Evolutionary conservation across 2,329 filamentous ascomycete genomes (phyloP), one percentile per base, ranked within the genome.

Genomic region (Lachnellula suecica): DNA sequence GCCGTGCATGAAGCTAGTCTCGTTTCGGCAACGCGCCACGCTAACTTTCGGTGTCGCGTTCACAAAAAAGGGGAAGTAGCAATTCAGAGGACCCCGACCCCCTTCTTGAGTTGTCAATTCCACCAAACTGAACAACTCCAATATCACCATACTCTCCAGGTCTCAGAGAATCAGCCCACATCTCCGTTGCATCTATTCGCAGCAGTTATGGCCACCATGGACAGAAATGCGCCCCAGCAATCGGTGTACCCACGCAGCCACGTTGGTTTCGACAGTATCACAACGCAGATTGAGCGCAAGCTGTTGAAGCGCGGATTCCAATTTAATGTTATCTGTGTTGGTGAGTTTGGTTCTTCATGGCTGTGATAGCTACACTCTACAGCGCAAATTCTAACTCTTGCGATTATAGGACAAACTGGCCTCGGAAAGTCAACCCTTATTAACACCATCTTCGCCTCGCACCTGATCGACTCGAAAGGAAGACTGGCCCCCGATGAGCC

Each of bases 211-310:
- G 64, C 67, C 51, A 62, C 65, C 40, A 58, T 66, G 47, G 66
- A 66, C 38, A 61, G 65, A 62, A 59, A 66, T 41, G 60, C 58
- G 48, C 60, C 62, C 51, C 65, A 64, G 50, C 66, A 63, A 47
- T 67, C 67, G 19, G 67, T 88, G 72, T 94, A 90, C 76, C 94
- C 94, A 70, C 87, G 94, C 74, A 96, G 88, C 87, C 94, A 97
- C 82, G 94, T 99, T 74, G 94, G 94, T 84, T 99, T 99, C 81
- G 94, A 99, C 81, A 97, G 91, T 81, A 99, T 99, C 82, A 99
- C 94, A 67, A 91, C 88, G 65, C 94, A 99, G 82, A 99, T 99
- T 68, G 94, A 99, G 87, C 89, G 90, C 79, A 99, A 99, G 88
- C 88, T 97, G 72, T 76, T 99, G 79, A 99, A 99, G 84, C 91